Conservation (phyloP, 495 filamentous ascomycete species). For the Delitschia confertaspora region DNA sequence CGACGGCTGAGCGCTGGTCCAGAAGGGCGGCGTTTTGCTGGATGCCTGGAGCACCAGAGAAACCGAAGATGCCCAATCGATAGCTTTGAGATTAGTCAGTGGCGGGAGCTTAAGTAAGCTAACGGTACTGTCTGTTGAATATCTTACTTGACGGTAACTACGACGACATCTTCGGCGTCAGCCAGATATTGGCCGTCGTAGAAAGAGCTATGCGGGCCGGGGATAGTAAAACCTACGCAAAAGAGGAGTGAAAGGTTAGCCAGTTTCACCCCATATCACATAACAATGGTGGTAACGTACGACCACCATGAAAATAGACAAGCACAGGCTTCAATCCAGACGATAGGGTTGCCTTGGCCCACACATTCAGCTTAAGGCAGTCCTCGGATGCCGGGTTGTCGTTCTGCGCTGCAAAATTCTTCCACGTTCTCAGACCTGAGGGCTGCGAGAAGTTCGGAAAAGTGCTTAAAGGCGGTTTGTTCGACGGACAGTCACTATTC, state of each 20-base stretch:
- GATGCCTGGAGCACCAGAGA: slow-evolving; percentile 36
- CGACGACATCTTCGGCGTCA: slow-evolving; percentile 36
- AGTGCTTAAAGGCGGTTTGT: slow-evolving; percentile 9
- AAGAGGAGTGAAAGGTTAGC: slow-evolving; percentile 7
- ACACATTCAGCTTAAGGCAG: slow-evolving; percentile 43
- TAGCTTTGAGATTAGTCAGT: slow-evolving; percentile 24
- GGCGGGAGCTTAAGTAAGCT: too few relatives aligned
- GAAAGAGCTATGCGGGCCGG: slow-evolving; percentile 34
- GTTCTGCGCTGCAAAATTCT: slow-evolving; percentile 25
- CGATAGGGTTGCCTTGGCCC: slow-evolving; percentile 29
- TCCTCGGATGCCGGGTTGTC: slow-evolving; percentile 36
- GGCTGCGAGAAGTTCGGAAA: slow-evolving; percentile 13
- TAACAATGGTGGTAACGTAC: slow-evolving; percentile 22
- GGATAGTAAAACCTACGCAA: slow-evolving; percentile 28
- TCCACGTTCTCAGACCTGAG: slow-evolving; percentile 18
- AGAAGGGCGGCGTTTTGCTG: slow-evolving; percentile 38
- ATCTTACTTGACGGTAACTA: slow-evolving; percentile 39
- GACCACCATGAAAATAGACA: slow-evolving; percentile 36
- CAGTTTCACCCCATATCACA: neutral
- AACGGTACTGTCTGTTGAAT: neutral
- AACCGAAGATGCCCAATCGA: slow-evolving; percentile 45
- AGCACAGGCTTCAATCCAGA: slow-evolving; percentile 32
- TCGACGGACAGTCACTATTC: slow-evolving; percentile 26
- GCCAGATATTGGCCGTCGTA: slow-evolving; percentile 39
- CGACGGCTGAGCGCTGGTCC: slow-evolving; percentile 41